These are phyloP conservation scores for Sphaerobolus stellatus DNA, from an alignment of 1,284 basidiomycete genomes.

Conservation along the genomic window DNA sequence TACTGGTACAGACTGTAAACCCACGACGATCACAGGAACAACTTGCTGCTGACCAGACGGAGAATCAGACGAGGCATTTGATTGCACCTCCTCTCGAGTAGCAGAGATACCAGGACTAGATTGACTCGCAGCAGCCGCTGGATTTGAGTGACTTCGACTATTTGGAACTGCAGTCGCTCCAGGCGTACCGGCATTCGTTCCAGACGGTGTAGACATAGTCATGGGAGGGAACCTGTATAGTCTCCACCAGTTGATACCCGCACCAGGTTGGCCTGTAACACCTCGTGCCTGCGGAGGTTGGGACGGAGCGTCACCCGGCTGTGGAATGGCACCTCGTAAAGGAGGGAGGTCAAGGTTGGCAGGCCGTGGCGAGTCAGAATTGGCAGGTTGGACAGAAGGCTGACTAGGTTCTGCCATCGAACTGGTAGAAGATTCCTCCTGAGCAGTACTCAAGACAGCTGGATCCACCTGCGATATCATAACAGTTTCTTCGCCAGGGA, in stretches of 20 bases:
- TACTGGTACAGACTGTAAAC: conserved; percentile 67
- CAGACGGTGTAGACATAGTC: conserved; percentile 31
- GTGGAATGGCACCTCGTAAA: too few species aligned
- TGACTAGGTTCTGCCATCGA: too few species aligned
- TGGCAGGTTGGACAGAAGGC: too few species aligned
- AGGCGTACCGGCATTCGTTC: conserved; percentile 13
- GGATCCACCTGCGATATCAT: conserved; percentile 11
- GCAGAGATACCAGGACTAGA: too few species aligned
- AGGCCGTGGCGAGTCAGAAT: background rate
- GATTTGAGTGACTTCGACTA: too few species aligned
- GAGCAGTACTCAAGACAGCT: background rate
- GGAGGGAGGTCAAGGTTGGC: conserved; percentile 10
- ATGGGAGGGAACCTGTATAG: conserved; percentile 75
- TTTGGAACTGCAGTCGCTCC: conserved; percentile 6
- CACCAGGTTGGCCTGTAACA: conserved; percentile 25
- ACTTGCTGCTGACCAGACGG: conserved; percentile 50
- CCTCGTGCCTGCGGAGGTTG: conserved; percentile 12
- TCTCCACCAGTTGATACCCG: conserved; percentile 77
- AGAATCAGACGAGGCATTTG: conserved; percentile 15
- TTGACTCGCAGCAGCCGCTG: too few species aligned
- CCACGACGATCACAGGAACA: conserved; percentile 78
- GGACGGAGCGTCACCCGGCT: background rate
- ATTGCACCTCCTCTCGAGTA: background rate
- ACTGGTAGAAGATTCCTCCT: background rate
- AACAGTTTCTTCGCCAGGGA: too few species aligned